A percentile compares a stretch with the other conserved stretches of the same genome.
Evolutionary conservation across 352 stramenopile species (phyloP).

Genomic region (Phytophthora rubi): DNA sequence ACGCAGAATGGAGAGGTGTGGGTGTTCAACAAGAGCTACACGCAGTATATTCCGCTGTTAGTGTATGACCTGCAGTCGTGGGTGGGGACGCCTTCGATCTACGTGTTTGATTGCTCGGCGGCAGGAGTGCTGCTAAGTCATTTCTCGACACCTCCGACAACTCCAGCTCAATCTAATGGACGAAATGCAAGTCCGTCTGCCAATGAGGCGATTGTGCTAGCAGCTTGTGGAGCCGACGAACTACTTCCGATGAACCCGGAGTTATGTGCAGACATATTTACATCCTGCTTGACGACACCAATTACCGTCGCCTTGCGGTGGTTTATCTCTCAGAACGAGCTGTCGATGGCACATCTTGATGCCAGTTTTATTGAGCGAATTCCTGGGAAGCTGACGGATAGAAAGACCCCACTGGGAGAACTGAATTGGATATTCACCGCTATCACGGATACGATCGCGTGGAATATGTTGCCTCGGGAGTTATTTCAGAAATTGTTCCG

Average conservation of each 20-base stretch:
- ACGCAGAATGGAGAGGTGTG: conserved; percentile 98
- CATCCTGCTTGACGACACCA: conserved; percentile 98
- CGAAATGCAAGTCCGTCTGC: conserved; percentile 35
- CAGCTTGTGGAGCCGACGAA: conserved; percentile 94
- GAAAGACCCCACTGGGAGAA: conserved; percentile 95
- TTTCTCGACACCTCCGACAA: conserved; percentile 72
- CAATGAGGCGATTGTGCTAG: conserved; percentile 97
- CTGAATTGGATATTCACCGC: conserved; percentile 99
- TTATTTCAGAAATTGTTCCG: conserved; percentile 99
- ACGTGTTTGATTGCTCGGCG: conserved; percentile 98
- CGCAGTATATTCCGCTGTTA: conserved; percentile 98
- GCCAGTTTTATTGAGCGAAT: conserved; percentile 90
- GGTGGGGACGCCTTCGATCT: conserved; percentile 94
- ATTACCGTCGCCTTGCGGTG: conserved; percentile 98
- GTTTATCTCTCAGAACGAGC: conserved; percentile 96
- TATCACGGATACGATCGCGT: conserved; percentile 99
- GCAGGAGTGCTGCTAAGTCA: conserved; percentile 96
- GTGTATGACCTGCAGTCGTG: conserved; percentile 96
- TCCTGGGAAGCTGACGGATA: conserved; percentile 93
- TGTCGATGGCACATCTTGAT: conserved; percentile 89
- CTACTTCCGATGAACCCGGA: conserved; percentile 96
- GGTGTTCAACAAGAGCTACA: conserved; percentile 99
- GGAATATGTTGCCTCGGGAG: conserved; percentile 96
- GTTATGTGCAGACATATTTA: conserved; percentile 99
- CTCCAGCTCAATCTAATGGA: conserved; percentile 22